Base-by-base conservation (phyloP, 2,329 filamentous ascomycete genomes). In the Aureobasidium sp. region DNA sequence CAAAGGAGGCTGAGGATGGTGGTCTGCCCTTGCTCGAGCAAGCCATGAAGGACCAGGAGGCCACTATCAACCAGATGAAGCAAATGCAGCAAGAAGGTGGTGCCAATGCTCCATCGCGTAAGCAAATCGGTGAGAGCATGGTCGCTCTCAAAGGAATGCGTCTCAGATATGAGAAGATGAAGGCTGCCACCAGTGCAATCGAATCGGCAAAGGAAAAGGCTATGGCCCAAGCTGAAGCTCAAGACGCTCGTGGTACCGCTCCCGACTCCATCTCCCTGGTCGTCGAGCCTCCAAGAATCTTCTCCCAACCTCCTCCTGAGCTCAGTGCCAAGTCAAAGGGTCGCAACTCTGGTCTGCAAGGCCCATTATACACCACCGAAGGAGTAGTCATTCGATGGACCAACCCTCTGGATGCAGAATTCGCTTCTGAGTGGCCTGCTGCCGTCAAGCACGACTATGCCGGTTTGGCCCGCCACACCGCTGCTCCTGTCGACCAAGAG, bases 341-440 rank as follows among this genome's bases (percentile, higher is more conserved):
- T n/a, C 53, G 51, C 20, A 64, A 61, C 5, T 47, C 34, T 52
- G 61, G 17, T 20, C 32, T 63, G 61, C 23, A 51, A 46, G 55
- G 37, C 56, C 65, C 68, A 10, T 53, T 66, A 26, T 71, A 68
- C 63, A 66, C 63, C 32, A 63, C 64, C 29, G 64, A 71, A 44
- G 71, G 70, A 51, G 66, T 74, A 10, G 68, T 57, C 8, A 66
- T 76, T 52, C 64, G 70, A 53, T 76, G 74, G 74, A 65, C 68
- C n/a, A 70, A 75, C 64, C 61, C 69, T 1, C 64, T 74, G n/a
- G 74, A 76, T 64, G 69, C 71, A n/a, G 72, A 75, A 51, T 74
- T 67, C 61, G 74, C 73, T 8, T 66, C 68, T 32, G 57, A 55
- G 17, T 76, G 74, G 74, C 74, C 74, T 3, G 53, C 62, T 8